Base-by-base conservation (phyloP, 345 rosid species). In the Gossypioides kirkii region DNA sequence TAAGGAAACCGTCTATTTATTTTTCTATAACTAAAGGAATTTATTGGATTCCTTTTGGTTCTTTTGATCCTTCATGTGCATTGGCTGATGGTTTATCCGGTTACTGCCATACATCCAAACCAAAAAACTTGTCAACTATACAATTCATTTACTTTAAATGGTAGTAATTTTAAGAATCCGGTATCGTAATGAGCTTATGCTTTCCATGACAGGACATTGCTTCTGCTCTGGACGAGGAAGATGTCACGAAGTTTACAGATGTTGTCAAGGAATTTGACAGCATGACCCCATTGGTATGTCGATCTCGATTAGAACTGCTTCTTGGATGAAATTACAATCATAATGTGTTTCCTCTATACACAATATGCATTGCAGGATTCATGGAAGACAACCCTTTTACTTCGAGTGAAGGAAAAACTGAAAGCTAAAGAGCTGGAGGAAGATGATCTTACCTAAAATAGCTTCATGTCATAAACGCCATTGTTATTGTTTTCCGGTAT, bases 351-450 rank as follows among this genome's bases (percentile, higher is more conserved):
- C 4, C 60, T 49, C 17, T 61, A 61, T 38, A 10, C 22, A 41
- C 45, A 61, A 77, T 61, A 65, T 61, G 43, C 42, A 7, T 3
- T 74, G 26, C 74, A 95, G 98, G 99, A 92, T 77, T 74, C 97
- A 8, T 92, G 98, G 98, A 95, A 92, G 90, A 95, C 99, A 14
- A 91, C 97, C 14, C 88, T 92, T 77, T 78, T 95, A 65, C 78
- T 92, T 87, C 87, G 99, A 79, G 99, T 95, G 81, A 95, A 95
- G 84, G 98, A 95, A 77, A 95, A 92, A 91, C 86, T 95, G 76
- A 95, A 95, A 79, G 96, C 94, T 62, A 89, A 85, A 79, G 99
- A 95, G 81, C 49, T 90, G 71, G 99, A 95, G 77, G 99, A 92
- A 79, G 99, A 92, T 76, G 98, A 95, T 77, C 98, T 95, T 71